These are phyloP conservation scores for Linderina pennispora DNA, from an alignment of 192 early-diverging fungal species.

Conservation along the genomic window DNA sequence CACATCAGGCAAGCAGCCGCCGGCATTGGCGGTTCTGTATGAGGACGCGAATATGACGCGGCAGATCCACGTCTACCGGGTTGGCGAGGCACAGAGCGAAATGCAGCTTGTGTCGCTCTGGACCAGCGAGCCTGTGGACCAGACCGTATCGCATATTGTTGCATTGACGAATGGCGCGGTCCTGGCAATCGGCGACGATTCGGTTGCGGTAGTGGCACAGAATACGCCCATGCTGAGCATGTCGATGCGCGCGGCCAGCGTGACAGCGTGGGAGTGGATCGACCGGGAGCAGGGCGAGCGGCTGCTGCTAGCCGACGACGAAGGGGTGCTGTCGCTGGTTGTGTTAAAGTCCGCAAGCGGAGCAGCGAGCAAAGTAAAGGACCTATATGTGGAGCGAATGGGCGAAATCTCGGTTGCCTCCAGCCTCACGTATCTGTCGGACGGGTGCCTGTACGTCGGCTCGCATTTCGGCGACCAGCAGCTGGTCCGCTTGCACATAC, in stretches of 20 bases:
- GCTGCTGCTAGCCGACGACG: constrained; percentile 65
- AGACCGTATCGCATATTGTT: constrained; percentile 9
- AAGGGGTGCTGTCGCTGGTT: constrained; percentile 57
- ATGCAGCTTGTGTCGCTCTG: constrained; percentile 12
- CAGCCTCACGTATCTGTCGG: constrained; percentile 60
- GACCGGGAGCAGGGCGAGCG: constrained; percentile 46
- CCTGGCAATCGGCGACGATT: constrained; percentile 23
- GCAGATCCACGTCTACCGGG: constrained; percentile 24
- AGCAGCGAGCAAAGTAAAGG: constrained; percentile 13
- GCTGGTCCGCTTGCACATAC: constrained; percentile 55
- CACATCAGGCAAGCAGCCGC: neutral
- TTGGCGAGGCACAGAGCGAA: constrained; percentile 11
- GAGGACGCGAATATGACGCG: constrained; percentile 36
- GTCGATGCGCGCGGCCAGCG: constrained; percentile 20
- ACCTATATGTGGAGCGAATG: constrained; percentile 42
- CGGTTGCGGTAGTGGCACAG: constrained; percentile 13
- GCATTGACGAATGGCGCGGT: constrained; percentile 16
- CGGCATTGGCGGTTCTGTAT: constrained; percentile 30
- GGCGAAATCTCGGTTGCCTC: constrained; percentile 50
- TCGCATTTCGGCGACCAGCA: constrained; percentile 83
- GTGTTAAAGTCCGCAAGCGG: constrained; percentile 23
- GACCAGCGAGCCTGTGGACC: constrained; percentile 16
- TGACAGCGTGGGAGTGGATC: constrained; percentile 52
- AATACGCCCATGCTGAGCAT: neutral
- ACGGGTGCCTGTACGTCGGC: constrained; percentile 72